Evolutionary conservation across 352 stramenopile genomes (phyloP), one percentile per base, ranked within the genome.

Genomic region (Blastocystis sp.): DNA sequence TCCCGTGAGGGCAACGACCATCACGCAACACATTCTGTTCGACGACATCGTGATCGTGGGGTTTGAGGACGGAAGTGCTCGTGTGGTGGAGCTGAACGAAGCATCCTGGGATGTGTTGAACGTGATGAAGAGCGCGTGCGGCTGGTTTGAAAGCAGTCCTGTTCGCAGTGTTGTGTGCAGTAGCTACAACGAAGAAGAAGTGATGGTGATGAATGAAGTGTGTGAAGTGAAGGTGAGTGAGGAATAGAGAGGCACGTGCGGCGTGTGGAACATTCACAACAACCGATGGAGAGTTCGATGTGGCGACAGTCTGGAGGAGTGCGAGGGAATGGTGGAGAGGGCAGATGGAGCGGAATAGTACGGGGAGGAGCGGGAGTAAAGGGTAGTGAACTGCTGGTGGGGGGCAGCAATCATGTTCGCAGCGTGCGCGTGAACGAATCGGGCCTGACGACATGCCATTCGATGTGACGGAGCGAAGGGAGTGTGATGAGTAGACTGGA

Each of bases 31-130:
- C 52, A 11, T 17, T 2, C 28, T 61, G 23, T 66, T 59, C 14
- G n/a, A 38, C 60, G 74, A 84, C 40, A 53, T 84, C 14, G 17
- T 84, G 38, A 11, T 84, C 40, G n/a, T 69, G 4, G 74, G 74
- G 10, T 84, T 56, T 19, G 52, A 67, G n/a, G 53, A 84, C 60
- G 74, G 74, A 23, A 84, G 74, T 56, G 11, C 69, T 11, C 59
- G n/a, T 70, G 21, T 28, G 5, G 45, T 74, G 21, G 7, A 48
- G 34, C 28, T 74, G 17, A 11, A 53, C 0, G 64, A 74, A 28
- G 40, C 34, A 19, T 45, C 34, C 7, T 45, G 43, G 64, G 45
- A 7, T 28, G 64, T 74, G 2, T 23, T 74, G 28, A 74, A 48
- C 34, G 64, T 45, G 64, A 34, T 74, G 64, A 11, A 9, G 28